Conservation (phyloP, 768 basidiomycete genomes). For the Coprinopsis cinerea region DNA sequence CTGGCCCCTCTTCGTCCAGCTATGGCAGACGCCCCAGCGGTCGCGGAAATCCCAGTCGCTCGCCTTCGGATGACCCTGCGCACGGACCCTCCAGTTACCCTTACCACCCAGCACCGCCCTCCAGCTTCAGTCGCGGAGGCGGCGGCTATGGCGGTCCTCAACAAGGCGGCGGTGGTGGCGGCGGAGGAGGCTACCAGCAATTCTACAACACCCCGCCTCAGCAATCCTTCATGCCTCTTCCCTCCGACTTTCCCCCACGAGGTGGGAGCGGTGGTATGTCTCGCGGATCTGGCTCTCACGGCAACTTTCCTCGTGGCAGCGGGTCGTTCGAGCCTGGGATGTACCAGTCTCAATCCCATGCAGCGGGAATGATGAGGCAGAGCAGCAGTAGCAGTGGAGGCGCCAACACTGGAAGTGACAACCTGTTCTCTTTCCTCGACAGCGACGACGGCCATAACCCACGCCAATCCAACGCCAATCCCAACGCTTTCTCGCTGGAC, state of each 20-base stretch:
- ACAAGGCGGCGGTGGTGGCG: constrained; percentile 19
- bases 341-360: background rate
- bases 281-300: background rate
- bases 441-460: background rate
- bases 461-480: background rate
- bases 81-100: background rate
- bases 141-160: constrained; percentile 9
- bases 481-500: constrained; percentile 21
- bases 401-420: constrained; percentile 13
- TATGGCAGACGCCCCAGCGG: constrained; percentile 18
- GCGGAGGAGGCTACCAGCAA: constrained; percentile 14
- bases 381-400: constrained; percentile 11
- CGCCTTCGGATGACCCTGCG: background rate
- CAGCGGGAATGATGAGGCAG: constrained; percentile 9
- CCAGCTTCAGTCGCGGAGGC: background rate
- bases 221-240: constrained; percentile 26
- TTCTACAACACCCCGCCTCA: constrained; percentile 17
- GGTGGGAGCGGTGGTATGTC: background rate
- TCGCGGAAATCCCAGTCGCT: background rate
- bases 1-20: background rate
- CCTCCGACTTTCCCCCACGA: constrained; percentile 22
- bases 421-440: constrained; percentile 22
- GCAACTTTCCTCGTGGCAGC: background rate
- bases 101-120: background rate
- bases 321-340: background rate